Evolutionary conservation across 2,329 filamentous ascomycete species (phyloP).

Genomic region (Aurifilum marmelostoma): DNA sequence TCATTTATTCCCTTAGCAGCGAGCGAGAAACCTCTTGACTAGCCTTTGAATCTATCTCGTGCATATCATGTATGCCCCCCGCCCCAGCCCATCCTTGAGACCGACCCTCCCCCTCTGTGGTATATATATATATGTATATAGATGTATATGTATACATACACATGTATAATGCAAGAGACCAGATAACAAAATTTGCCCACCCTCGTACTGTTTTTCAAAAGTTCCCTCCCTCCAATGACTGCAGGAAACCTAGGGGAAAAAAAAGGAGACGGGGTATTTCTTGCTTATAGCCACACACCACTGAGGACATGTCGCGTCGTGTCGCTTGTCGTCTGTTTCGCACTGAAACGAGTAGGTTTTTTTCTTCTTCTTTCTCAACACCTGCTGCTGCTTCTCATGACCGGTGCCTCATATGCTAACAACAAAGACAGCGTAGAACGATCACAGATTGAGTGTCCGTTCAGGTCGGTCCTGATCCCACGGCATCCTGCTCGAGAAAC

Average conservation of each 20-base stretch:
- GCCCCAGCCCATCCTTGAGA: slow-evolving; percentile 12
- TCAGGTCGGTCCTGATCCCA: not conserved
- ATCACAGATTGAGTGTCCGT: not conserved
- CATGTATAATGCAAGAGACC: slow-evolving; percentile 11
- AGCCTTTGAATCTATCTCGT: slow-evolving; percentile 10
- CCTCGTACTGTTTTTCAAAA: slow-evolving; percentile 1
- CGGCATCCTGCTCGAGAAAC: not conserved
- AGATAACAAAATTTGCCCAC: not conserved
- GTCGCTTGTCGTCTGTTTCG: not conserved
- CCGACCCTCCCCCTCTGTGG: not conserved
- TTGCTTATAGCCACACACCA: slow-evolving; percentile 15
- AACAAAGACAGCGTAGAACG: not conserved
- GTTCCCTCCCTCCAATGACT: not conserved
- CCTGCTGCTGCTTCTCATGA: not conserved
- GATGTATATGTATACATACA: slow-evolving; percentile 19
- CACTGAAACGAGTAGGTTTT: not conserved
- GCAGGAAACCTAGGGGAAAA: slow-evolving; percentile 9
- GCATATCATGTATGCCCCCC: slow-evolving; percentile 12
- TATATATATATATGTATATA: slow-evolving; percentile 24
- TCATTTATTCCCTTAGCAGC: not conserved
- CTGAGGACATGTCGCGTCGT: slow-evolving; percentile 9
- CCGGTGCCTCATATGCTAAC: not conserved
- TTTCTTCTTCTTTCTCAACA: not conserved
- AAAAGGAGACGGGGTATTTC: slow-evolving; percentile 26
- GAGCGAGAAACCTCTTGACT: not conserved